These are phyloP conservation scores for Cadophora sp. DNA, from an alignment of 2,329 filamentous ascomycete genomes.

Conservation along the genomic window DNA sequence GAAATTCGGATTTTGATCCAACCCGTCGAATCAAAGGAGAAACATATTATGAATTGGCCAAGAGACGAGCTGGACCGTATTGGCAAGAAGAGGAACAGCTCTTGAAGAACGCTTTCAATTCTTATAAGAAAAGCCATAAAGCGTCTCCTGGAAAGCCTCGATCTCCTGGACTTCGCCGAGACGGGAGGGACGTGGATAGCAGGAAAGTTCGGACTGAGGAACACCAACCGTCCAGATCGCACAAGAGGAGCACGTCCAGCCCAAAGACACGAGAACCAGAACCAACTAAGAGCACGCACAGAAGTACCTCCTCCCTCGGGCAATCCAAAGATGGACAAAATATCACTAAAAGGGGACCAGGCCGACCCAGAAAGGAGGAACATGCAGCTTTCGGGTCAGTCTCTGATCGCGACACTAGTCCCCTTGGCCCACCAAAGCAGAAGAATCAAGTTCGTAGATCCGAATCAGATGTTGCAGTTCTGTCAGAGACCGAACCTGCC, in stretches of 20 bases:
- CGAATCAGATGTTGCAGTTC: slow-evolving; percentile 61
- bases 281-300: slow-evolving; percentile 27
- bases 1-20: slow-evolving; percentile 81
- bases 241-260: slow-evolving; percentile 38
- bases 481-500: slow-evolving; percentile 53
- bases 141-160: slow-evolving; percentile 53
- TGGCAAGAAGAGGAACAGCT: slow-evolving; percentile 90
- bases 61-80: slow-evolving; percentile 80
- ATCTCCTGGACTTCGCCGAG: slow-evolving; percentile 54
- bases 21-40: slow-evolving; percentile 76
- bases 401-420: slow-evolving; percentile 41
- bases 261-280: slow-evolving; percentile 37
- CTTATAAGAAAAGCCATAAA: slow-evolving; percentile 61
- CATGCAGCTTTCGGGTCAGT: slow-evolving; percentile 23
- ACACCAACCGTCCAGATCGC: slow-evolving; percentile 34
- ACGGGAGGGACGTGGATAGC: slow-evolving; percentile 45
- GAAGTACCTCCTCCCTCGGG: slow-evolving; percentile 30
- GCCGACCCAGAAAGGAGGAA: slow-evolving; percentile 60
- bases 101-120: slow-evolving; percentile 77
- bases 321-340: slow-evolving; percentile 35
- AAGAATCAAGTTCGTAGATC: slow-evolving; percentile 56
- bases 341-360: slow-evolving; percentile 51
- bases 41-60: slow-evolving; percentile 87
- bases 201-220: slow-evolving; percentile 36
- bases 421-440: slow-evolving; percentile 51